Evolutionary conservation across 148 eudicot genomes (phyloP).

Genomic region (Rhododendron henanense): DNA sequence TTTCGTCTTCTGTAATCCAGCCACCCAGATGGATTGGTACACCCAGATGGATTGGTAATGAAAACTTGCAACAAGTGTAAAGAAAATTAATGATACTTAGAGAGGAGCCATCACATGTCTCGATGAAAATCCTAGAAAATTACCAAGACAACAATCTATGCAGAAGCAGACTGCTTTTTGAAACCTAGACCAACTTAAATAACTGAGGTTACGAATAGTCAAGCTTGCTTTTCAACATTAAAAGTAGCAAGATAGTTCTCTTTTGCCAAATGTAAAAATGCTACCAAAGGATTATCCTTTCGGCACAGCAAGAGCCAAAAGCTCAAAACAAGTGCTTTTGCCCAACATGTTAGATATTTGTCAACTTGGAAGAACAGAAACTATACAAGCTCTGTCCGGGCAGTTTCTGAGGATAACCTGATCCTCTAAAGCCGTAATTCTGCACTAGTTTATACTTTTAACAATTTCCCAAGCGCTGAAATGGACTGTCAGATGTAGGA

Average conservation of each 20-base stretch:
- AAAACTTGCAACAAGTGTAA: conserved; percentile 59
- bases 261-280: background rate
- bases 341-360: background rate
- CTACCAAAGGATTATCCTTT: background rate
- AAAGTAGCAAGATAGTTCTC: background rate
- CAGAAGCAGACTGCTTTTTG: background rate
- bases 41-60: conserved; percentile 53
- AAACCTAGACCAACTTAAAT: background rate
- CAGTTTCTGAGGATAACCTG: background rate
- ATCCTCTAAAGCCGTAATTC: background rate
- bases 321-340: background rate
- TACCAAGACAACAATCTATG: background rate
- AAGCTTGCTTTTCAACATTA: background rate
- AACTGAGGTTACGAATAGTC: background rate
- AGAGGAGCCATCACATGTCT: background rate
- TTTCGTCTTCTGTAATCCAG: conserved; percentile 47
- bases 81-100: background rate
- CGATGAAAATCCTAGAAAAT: background rate
- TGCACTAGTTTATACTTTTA: background rate
- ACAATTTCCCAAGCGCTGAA: background rate
- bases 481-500: background rate
- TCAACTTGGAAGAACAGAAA: background rate
- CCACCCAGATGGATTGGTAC: conserved; percentile 65
- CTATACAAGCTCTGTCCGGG: background rate
- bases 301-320: background rate